Base-by-base conservation (phyloP, 805 yeast species). In the Kodamaea neixiangensis region DNA sequence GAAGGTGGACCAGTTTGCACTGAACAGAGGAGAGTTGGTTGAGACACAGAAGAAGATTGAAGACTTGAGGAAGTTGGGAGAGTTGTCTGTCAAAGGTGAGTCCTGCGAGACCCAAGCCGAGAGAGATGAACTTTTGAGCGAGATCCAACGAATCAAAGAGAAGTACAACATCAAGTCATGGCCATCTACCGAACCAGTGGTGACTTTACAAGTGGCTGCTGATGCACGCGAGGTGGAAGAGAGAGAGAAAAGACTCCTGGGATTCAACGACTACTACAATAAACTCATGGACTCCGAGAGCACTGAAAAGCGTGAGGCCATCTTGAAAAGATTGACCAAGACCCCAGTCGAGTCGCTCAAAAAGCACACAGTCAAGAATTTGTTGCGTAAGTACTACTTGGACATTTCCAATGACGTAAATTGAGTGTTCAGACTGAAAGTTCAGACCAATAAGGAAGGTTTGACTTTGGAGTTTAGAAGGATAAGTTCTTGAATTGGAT, bases 301-400 rank as follows among this genome's bases (percentile, higher is more conserved):
- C 48, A 33, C 56, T 17, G 51, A 53, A 5, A 57, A 58, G 41
- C 59, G 71, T 53, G 68, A 61, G 60, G 50, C 57, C 18, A 68
- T 71, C 43, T 55, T 74, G 45, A 72, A 68, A 17, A 62, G 66
- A 20, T 34, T 51, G 51, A 42, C 54, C 47, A 68, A 66, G 47
- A 49, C 57, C n/a, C 59, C 74, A 17, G 73, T 62, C 29, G 65
- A 65, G 33, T 74, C 76, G 22, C 64, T 79, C 55, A 78, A 80
- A 63, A 72, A 71, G 47, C 76, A 77, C 65, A 81, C 85, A 18
- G 82, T 77, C 63, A 89, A 87, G 73, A 91, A 91, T 66, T 68
- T 89, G 43, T 67, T 88, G 58, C 79, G 90, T 64, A 88, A 87
- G 68, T 85, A 78, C 64, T 70, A 83, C 21, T 69, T 79, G 58